These are phyloP conservation scores for Komagataea norvegica DNA, from an alignment of 1,139 yeast species.

Conservation along the genomic window DNA sequence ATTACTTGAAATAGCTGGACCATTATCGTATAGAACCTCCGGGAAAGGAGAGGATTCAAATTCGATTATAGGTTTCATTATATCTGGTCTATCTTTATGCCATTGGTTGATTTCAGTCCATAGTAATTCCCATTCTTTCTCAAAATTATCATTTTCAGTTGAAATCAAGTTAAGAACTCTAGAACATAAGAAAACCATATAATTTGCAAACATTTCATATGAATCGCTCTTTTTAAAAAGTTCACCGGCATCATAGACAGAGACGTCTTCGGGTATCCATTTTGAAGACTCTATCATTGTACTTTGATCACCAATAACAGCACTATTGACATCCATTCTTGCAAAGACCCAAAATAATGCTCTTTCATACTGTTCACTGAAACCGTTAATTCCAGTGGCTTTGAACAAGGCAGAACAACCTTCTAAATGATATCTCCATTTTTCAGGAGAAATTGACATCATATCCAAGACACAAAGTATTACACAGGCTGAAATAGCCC, in stretches of 20 bases:
- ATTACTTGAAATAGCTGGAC: conserved; percentile 37
- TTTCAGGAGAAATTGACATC: conserved; percentile 33
- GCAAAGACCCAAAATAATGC: conserved; percentile 38
- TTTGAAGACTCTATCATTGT: conserved; percentile 32
- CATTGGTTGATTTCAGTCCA: conserved; percentile 36
- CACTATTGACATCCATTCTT: conserved; percentile 37
- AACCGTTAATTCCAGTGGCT: conserved; percentile 36
- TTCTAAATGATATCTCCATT: conserved; percentile 36
- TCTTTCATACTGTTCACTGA: conserved; percentile 30
- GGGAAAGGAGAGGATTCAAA: conserved; percentile 34
- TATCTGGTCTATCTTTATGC: conserved; percentile 32
- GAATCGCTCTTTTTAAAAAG: conserved; percentile 25
- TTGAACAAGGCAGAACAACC: conserved; percentile 37
- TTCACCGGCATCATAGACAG: conserved; percentile 26
- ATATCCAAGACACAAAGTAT: conserved; percentile 34
- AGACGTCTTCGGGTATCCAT: conserved; percentile 33
- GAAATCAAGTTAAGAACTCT: conserved; percentile 33
- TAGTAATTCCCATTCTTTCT: conserved; percentile 33
- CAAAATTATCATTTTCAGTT: conserved; percentile 26
- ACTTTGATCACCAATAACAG: conserved; percentile 33
- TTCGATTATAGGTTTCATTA: conserved; percentile 31
- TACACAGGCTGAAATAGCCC: conserved; percentile 30
- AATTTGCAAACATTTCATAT: conserved; percentile 39
- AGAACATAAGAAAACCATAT: conserved; percentile 35
- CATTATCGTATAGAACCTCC: conserved; percentile 34